phyloP scores from a whole-genome alignment of 2,329 filamentous ascomycete genomes.

The Aspergillus novofumigatus region DNA sequence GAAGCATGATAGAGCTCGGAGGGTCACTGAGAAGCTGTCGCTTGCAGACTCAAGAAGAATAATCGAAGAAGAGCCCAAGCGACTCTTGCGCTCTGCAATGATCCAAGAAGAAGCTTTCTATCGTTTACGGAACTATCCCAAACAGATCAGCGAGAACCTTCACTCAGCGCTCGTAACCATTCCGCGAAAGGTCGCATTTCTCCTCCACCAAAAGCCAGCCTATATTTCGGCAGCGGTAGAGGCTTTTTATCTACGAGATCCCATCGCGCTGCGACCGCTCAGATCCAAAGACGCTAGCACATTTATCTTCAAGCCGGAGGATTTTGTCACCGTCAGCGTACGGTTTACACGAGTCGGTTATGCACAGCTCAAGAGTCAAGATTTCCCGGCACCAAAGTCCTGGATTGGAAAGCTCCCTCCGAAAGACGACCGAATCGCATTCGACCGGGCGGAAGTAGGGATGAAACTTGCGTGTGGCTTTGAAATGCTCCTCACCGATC shows the following conservation, averaged over 20 bases:
- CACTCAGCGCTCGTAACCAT: slow-evolving; percentile 71
- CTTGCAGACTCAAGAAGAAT: slow-evolving; percentile 61
- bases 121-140: slow-evolving; percentile 77
- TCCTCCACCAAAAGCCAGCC: slow-evolving; percentile 70
- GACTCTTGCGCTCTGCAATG: slow-evolving; percentile 65
- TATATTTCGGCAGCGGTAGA: slow-evolving; percentile 81
- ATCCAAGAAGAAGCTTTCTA: slow-evolving; percentile 90
- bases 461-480: slow-evolving; percentile 91
- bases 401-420: slow-evolving; percentile 47
- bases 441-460: slow-evolving; percentile 59
- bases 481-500: slow-evolving; percentile 74
- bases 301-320: slow-evolving; percentile 67
- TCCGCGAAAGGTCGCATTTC: slow-evolving; percentile 74
- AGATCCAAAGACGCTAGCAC: slow-evolving; percentile 50
- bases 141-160: slow-evolving; percentile 67
- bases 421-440: slow-evolving; percentile 42
- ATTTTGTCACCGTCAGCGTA: slow-evolving; percentile 74
- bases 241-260: slow-evolving; percentile 87
- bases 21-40: slow-evolving; percentile 48
- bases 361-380: slow-evolving; percentile 83
- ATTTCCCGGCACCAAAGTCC: slow-evolving; percentile 63
- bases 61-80: slow-evolving; percentile 53
- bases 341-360: slow-evolving; percentile 86
- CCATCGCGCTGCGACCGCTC: slow-evolving; percentile 67
- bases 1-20: slow-evolving; percentile 43